Evolutionary conservation across 805 yeast genomes (phyloP).

Genomic region (Sungouiella blattae): DNA sequence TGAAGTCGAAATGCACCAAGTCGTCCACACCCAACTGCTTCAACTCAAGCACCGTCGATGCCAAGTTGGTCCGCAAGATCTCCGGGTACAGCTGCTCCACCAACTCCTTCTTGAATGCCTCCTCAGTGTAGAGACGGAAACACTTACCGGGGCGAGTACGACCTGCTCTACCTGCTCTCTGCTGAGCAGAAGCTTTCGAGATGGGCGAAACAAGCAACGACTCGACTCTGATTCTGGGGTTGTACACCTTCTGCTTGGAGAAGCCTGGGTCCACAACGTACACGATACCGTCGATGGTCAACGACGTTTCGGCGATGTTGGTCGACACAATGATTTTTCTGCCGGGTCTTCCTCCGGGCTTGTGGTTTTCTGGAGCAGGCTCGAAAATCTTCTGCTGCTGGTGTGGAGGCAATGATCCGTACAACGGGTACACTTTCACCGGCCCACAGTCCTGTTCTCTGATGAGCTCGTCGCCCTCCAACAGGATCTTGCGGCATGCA

Average conservation of each 20-base stretch:
- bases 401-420: constrained; percentile 94
- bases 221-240: constrained; percentile 94
- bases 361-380: constrained; percentile 75
- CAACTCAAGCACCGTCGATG: constrained; percentile 87
- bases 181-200: constrained; percentile 96
- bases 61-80: constrained; percentile 83
- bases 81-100: constrained; percentile 97
- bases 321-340: constrained; percentile 90
- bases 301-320: constrained; percentile 95
- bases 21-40: constrained; percentile 95
- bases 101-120: constrained; percentile 89
- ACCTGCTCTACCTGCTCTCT: constrained; percentile 99
- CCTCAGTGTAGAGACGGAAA: constrained; percentile 93
- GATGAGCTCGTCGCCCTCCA: constrained; percentile 85
- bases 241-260: constrained; percentile 92
- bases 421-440: constrained; percentile 81
- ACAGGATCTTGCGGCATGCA: constrained; percentile 81
- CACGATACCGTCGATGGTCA: constrained; percentile 96
- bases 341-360: constrained; percentile 84
- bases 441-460: constrained; percentile 93
- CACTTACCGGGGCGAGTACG: constrained; percentile 98
- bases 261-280: constrained; percentile 98
- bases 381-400: constrained; percentile 94
- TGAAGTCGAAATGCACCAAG: constrained; percentile 94
- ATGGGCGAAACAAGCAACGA: constrained; percentile 92